phyloP scores from a whole-genome alignment of 2,329 filamentous ascomycete genomes.

The Aspergillus oerlinghausenensis region DNA sequence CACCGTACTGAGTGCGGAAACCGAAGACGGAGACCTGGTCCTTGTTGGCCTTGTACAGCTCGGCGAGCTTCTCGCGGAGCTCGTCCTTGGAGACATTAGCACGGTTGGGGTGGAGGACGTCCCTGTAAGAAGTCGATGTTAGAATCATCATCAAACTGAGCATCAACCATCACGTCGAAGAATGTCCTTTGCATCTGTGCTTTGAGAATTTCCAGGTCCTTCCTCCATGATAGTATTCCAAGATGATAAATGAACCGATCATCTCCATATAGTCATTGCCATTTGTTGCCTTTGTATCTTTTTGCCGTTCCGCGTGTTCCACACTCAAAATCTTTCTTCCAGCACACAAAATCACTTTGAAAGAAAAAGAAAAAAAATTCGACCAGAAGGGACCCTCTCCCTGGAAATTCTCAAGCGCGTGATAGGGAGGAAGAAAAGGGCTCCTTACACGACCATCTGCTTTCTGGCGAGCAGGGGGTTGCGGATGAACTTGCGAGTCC shows the following conservation, averaged over 20 bases:
- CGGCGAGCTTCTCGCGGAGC: constrained; percentile 88
- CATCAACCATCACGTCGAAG: neutral
- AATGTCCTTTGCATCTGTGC: neutral
- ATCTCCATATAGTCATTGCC: neutral
- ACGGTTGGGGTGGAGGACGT: constrained; percentile 98
- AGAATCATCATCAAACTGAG: neutral
- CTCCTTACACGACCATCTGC: constrained; percentile 98
- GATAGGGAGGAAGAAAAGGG: constrained; percentile 11
- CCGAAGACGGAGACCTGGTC: constrained; percentile 98
- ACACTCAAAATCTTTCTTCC: neutral
- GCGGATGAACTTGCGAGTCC: constrained; percentile 99
- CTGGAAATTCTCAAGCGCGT: constrained; percentile 1
- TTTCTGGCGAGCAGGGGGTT: constrained; percentile 98
- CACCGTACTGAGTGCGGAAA: constrained; percentile 98
- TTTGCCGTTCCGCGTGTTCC: neutral
- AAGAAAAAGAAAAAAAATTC: neutral
- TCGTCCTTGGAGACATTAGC: constrained; percentile 99
- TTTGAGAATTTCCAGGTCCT: neutral
- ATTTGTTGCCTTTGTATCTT: neutral
- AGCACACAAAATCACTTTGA: neutral
- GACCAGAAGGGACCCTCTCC: neutral
- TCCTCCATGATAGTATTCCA: neutral
- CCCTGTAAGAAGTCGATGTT: constrained; percentile 54
- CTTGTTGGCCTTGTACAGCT: constrained; percentile 97
- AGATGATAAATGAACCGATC: neutral